Evolutionary conservation across 345 rosid genomes (phyloP).

Genomic region (Gossypium rotundifolium): DNA sequence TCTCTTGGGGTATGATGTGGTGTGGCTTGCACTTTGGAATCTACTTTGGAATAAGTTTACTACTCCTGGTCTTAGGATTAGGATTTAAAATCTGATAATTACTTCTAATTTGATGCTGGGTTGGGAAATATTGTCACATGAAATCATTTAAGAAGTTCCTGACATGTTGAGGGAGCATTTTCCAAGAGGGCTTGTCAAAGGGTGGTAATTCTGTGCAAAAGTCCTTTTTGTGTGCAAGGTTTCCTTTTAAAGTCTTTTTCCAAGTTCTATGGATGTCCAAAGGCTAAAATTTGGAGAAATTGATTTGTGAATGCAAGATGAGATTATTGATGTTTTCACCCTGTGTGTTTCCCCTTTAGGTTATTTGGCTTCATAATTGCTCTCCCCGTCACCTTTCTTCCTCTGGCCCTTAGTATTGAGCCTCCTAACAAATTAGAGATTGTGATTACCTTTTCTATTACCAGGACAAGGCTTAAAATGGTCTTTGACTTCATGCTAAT

Average conservation of each 20-base stretch:
- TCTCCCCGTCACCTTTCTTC: neutral
- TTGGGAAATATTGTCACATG: neutral
- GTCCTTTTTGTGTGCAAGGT: neutral
- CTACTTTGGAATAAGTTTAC: neutral
- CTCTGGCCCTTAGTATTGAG: neutral
- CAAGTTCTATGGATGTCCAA: constrained; percentile 5
- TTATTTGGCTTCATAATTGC: neutral
- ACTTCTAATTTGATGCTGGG: neutral
- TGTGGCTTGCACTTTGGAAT: neutral
- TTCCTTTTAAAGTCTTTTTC: neutral
- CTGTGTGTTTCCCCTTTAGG: neutral
- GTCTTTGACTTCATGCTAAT: neutral
- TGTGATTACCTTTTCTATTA: neutral
- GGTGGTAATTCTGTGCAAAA: neutral
- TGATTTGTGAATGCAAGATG: neutral
- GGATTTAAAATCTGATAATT: neutral
- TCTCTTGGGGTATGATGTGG: neutral
- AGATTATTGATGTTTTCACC: neutral
- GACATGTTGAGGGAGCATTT: neutral
- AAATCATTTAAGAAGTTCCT: neutral
- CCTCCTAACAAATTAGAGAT: neutral
- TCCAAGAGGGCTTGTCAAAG: neutral
- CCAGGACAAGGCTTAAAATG: neutral
- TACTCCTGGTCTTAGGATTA: neutral
- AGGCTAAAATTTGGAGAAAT: neutral